These are phyloP conservation scores for Kalanchoe fedtschenkoi DNA, from an alignment of 164 flowering plant genomes.

Conservation along the genomic window DNA sequence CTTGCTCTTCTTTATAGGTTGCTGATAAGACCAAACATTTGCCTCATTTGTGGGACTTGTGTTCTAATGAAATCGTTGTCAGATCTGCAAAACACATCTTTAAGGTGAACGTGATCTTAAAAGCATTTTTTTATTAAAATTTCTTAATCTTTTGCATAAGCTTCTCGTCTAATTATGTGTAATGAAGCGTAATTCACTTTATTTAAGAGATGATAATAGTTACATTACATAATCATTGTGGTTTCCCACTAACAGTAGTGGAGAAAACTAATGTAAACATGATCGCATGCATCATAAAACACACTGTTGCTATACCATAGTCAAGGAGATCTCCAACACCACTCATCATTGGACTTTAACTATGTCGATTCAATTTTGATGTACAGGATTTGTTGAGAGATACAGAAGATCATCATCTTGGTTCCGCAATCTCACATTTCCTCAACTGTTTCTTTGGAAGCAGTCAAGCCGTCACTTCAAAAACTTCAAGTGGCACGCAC, in stretches of 20 bases:
- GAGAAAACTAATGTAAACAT: neutral
- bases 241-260: neutral
- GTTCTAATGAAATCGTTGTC: constrained; percentile 69
- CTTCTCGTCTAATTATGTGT: neutral
- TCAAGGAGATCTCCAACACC: neutral
- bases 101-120: constrained; percentile 45
- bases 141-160: neutral
- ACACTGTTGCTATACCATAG: neutral
- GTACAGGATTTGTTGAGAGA: constrained; percentile 76
- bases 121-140: neutral
- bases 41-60: constrained; percentile 92
- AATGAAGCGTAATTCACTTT: no score
- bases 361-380: neutral
- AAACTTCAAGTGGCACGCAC: constrained; percentile 23
- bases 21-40: constrained; percentile 76
- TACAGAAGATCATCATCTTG: constrained; percentile 85
- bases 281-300: no score
- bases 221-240: no score
- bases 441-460: constrained; percentile 83
- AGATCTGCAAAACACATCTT: constrained; percentile 88
- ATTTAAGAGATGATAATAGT: no score
- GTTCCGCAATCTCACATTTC: constrained; percentile 67
- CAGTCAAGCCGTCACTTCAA: constrained; percentile 30
- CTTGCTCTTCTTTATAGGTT: constrained; percentile 32
- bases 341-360: neutral